Percentiles rank a stretch among this genome's conserved stretches.
Conservation (phyloP, 305 asterid genomes). For the Fraxinus albicans region DNA sequence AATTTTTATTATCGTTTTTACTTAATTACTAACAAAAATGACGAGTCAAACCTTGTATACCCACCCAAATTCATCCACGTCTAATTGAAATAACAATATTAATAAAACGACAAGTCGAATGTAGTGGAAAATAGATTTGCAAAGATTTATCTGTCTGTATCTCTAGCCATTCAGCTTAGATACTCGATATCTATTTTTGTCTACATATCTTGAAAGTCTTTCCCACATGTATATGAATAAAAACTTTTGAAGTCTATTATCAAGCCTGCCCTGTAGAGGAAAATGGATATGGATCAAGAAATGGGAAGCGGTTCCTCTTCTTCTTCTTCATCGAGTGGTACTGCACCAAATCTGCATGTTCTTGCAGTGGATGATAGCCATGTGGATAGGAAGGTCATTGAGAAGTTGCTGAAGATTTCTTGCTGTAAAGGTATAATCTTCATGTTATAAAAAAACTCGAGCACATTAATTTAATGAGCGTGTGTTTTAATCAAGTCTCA, state of each 20-base stretch:
- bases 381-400: constrained; percentile 81
- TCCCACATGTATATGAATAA: constrained; percentile 14
- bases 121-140: constrained; percentile 69
- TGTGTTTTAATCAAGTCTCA: background rate
- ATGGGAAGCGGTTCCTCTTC: constrained; percentile 36
- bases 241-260: background rate
- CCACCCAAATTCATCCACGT: background rate
- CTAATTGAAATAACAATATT: background rate
- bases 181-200: constrained; percentile 43
- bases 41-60: background rate
- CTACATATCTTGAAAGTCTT: constrained; percentile 42
- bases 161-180: constrained; percentile 43
- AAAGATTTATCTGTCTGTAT: constrained; percentile 36
- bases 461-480: background rate
- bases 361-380: constrained; percentile 90
- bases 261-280: background rate
- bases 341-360: constrained; percentile 62
- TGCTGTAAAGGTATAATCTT: constrained; percentile 64
- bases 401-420: constrained; percentile 69
- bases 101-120: constrained; percentile 61
- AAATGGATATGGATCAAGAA: constrained; percentile 5
- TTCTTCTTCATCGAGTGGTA: constrained; percentile 11
- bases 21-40: background rate
- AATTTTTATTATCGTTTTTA: no score
- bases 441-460: background rate